These are phyloP conservation scores for Fusarium tjaetaba DNA, from an alignment of 2,329 filamentous ascomycete genomes.

Conservation along the genomic window DNA sequence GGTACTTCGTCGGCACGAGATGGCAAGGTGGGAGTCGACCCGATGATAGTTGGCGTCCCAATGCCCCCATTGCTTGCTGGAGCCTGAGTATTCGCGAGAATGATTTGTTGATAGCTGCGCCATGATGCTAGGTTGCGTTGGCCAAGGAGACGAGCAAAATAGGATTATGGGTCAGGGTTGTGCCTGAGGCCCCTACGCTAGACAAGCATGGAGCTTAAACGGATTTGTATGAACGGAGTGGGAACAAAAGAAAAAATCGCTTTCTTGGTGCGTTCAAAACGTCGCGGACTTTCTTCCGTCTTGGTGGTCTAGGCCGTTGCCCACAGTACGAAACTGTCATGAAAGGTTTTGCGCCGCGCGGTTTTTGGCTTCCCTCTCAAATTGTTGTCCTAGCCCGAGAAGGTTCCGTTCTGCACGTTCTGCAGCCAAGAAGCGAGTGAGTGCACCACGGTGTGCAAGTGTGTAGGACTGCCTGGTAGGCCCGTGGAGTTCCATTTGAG, in stretches of 20 bases:
- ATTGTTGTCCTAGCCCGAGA: conserved; percentile 16
- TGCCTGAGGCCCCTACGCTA: conserved; percentile 33
- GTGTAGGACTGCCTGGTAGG: not conserved
- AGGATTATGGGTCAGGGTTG: not conserved
- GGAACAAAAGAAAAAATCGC: conserved; percentile 18
- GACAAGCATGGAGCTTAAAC: conserved; percentile 19
- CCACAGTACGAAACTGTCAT: conserved; percentile 37
- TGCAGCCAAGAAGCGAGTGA: conserved; percentile 15
- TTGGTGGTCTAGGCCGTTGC: conserved; percentile 16
- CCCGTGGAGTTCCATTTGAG: not conserved
- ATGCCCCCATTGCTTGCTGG: not conserved
- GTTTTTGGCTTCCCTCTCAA: conserved; percentile 21
- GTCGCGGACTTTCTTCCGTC: conserved; percentile 23
- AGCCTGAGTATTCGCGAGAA: not conserved
- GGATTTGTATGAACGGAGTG: conserved; percentile 23
- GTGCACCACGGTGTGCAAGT: not conserved
- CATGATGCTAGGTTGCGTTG: conserved; percentile 6
- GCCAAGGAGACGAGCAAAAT: conserved; percentile 4
- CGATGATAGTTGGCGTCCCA: conserved; percentile 5
- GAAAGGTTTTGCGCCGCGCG: conserved; percentile 27
- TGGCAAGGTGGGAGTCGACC: conserved; percentile 7
- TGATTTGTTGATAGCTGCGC: conserved; percentile 12
- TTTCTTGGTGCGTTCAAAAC: conserved; percentile 32
- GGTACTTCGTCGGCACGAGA: not conserved
- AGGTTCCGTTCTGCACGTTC: conserved; percentile 25